A percentile compares a stretch with the other conserved stretches of the same genome.
phyloP scores from a whole-genome alignment of 2,329 filamentous ascomycete species.

The Drechslerella coelobrocha region DNA sequence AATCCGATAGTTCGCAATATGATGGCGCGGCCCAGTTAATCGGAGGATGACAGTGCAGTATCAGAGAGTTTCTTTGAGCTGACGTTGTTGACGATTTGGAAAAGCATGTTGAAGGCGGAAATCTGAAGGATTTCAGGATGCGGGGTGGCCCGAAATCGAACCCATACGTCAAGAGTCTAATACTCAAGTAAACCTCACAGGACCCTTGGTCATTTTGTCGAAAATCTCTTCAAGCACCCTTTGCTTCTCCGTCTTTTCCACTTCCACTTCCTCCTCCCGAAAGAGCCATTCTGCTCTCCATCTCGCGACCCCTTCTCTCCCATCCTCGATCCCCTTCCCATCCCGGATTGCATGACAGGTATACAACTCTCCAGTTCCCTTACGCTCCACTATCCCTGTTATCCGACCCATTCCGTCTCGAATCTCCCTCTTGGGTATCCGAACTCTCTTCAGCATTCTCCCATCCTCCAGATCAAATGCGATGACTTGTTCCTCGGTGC shows the following conservation, averaged over 20 bases:
- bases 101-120: too few relatives aligned
- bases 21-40: too few relatives aligned
- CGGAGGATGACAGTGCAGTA: too few relatives aligned
- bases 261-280: constrained; percentile 25
- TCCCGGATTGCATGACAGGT: constrained; percentile 28
- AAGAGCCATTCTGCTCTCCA: constrained; percentile 36
- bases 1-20: too few relatives aligned
- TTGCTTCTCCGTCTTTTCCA: constrained; percentile 42
- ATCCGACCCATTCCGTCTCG: constrained; percentile 38
- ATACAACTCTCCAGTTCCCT: constrained; percentile 26
- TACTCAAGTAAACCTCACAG: constrained; percentile 29
- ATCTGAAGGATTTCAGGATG: too few relatives aligned
- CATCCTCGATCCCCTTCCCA: constrained; percentile 6
- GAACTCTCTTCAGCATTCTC: constrained; percentile 72
- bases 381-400: constrained; percentile 28
- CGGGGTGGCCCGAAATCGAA: too few relatives aligned
- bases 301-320: constrained; percentile 23
- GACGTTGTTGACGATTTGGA: too few relatives aligned
- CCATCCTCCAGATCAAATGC: constrained; percentile 78
- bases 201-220: constrained; percentile 33
- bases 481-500: constrained; percentile 57
- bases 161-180: too few relatives aligned
- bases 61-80: too few relatives aligned
- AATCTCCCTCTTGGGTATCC: constrained; percentile 65
- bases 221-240: constrained; percentile 32